A percentile compares a stretch with the other conserved stretches of the same genome.
These are phyloP conservation scores for Bipolaris sorokiniana DNA, from an alignment of 2,329 filamentous ascomycete species.

Conservation along the genomic window DNA sequence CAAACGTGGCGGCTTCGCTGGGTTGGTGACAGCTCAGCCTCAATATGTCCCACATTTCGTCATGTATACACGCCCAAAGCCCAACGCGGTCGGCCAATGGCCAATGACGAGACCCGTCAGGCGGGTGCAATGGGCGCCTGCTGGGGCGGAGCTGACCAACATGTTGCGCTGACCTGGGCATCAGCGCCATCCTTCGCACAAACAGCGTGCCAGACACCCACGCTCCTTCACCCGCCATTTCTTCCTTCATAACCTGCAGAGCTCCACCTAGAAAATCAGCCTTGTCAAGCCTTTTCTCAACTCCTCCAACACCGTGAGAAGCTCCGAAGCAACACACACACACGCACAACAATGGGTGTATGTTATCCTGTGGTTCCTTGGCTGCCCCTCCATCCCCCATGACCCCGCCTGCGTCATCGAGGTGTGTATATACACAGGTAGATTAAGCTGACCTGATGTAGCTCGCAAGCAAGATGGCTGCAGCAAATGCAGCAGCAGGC, in stretches of 20 bases:
- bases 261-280: constrained; percentile 13
- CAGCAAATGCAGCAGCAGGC: constrained; percentile 46
- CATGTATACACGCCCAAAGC: constrained; percentile 6
- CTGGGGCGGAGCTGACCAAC: constrained; percentile 17
- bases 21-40: constrained; percentile 14
- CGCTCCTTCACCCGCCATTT: constrained; percentile 19
- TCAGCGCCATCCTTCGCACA: constrained; percentile 2
- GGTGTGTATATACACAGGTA: neutral
- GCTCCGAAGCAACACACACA: neutral
- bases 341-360: constrained; percentile 27
- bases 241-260: constrained; percentile 10
- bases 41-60: constrained; percentile 9
- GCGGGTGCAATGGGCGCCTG: constrained; percentile 4
- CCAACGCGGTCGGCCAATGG: constrained; percentile 6
- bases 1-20: constrained; percentile 9
- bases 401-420: constrained; percentile 26
- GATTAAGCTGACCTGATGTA: constrained; percentile 40
- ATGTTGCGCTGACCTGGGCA: constrained; percentile 5
- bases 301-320: neutral
- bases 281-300: constrained; percentile 7
- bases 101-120: neutral
- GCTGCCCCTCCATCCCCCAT: constrained; percentile 32
- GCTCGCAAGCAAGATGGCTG: constrained; percentile 57
- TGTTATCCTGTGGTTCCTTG: constrained; percentile 14
- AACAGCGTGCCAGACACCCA: constrained; percentile 13